phyloP scores from a whole-genome alignment of 768 basidiomycete genomes.

The Mycena sanguinolenta region DNA sequence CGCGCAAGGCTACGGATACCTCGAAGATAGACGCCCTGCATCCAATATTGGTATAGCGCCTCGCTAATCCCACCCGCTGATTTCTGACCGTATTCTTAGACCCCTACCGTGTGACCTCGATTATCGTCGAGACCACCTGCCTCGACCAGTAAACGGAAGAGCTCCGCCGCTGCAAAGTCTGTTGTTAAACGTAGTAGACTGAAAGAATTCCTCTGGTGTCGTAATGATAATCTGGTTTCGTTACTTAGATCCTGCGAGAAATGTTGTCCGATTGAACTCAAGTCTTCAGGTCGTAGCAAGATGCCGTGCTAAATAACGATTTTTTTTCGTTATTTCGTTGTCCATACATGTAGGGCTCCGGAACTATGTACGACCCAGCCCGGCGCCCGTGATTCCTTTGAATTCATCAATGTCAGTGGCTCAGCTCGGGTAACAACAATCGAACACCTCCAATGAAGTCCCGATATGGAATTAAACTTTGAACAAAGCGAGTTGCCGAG shows the following conservation, averaged over 20 bases:
- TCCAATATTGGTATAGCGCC: constrained; percentile 92
- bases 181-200: background rate
- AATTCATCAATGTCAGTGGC: too few relatives aligned
- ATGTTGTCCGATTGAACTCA: too few relatives aligned
- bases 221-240: background rate
- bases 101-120: constrained; percentile 94
- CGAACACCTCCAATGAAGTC: too few relatives aligned
- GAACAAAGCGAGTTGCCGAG: background rate
- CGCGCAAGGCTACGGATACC: constrained; percentile 92
- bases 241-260: too few relatives aligned
- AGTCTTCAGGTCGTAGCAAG: too few relatives aligned
- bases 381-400: too few relatives aligned
- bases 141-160: constrained; percentile 65
- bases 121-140: constrained; percentile 90
- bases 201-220: background rate
- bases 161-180: background rate
- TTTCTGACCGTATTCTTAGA: constrained; percentile 59
- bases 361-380: too few relatives aligned
- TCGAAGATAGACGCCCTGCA: constrained; percentile 97
- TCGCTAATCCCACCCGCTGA: background rate
- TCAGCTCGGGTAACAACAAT: too few relatives aligned
- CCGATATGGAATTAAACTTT: background rate
- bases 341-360: too few relatives aligned
- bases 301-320: too few relatives aligned
- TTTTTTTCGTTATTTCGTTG: too few relatives aligned